Evolutionary conservation across 495 filamentous ascomycete species (phyloP).

Genomic region (Hyphodiscus hymeniophilus): DNA sequence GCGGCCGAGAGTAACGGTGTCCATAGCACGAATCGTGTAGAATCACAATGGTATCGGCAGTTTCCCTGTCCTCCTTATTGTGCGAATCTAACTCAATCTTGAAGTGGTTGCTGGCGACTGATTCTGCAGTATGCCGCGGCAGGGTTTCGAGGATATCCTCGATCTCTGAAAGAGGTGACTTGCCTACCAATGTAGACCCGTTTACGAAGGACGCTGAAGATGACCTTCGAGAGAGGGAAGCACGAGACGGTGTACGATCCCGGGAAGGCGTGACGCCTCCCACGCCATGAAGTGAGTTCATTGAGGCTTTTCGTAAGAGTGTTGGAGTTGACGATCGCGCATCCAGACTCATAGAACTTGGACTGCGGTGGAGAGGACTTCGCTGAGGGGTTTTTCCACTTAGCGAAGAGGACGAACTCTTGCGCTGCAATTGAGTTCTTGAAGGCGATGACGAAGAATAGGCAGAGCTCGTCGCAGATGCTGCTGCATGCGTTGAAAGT

Average conservation of each 20-base stretch:
- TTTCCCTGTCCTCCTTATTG: constrained; percentile 36
- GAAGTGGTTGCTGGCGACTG: constrained; percentile 64
- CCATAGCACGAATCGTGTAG: constrained; percentile 91
- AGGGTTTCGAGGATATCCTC: constrained; percentile 9
- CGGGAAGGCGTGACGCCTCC: constrained; percentile 19
- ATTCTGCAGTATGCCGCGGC: constrained; percentile 49
- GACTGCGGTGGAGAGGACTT: constrained; percentile 35
- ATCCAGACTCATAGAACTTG: constrained; percentile 36
- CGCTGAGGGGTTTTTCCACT: constrained; percentile 24
- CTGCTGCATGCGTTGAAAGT: constrained; percentile 37
- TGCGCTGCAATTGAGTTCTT: constrained; percentile 16
- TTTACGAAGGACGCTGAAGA: constrained; percentile 41
- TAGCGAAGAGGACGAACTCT: constrained; percentile 18
- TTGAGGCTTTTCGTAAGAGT: constrained; percentile 43
- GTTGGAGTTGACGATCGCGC: constrained; percentile 42
- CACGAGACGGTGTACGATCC: constrained; percentile 12
- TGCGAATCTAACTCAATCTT: constrained; percentile 59
- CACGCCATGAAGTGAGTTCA: constrained; percentile 39
- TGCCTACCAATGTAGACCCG: constrained; percentile 35
- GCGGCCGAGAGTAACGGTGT: constrained; percentile 80
- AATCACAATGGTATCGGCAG: constrained; percentile 66
- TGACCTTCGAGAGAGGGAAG: constrained; percentile 18
- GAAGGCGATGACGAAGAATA: constrained; percentile 32
- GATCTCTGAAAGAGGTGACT: constrained; percentile 15
- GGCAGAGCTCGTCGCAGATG: constrained; percentile 36